A percentile compares a stretch with the other conserved stretches of the same genome.
Conservation (phyloP, 148 eudicot species). For the Nepenthes gracilis region DNA sequence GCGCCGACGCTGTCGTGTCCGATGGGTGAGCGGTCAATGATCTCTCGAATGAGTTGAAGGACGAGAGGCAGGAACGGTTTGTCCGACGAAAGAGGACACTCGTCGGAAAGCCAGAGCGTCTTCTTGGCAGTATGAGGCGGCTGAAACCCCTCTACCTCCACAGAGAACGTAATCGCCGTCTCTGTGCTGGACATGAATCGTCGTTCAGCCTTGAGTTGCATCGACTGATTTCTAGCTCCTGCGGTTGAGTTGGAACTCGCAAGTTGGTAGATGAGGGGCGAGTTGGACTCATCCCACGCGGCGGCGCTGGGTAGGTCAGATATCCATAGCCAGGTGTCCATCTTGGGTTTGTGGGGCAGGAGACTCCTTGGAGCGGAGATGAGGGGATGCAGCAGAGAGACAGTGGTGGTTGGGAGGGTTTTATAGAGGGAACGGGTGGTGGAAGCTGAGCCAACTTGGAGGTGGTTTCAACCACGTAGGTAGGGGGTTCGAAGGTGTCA, state of each 20-base stretch:
- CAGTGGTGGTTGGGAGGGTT: neutral
- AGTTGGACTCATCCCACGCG: slow-evolving; percentile 39
- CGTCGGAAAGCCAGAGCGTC: slow-evolving; percentile 57
- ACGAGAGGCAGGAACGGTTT: slow-evolving; percentile 67
- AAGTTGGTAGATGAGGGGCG: slow-evolving; percentile 35
- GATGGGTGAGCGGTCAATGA: slow-evolving; percentile 43
- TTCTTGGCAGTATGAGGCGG: slow-evolving; percentile 7
- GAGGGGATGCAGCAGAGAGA: neutral
- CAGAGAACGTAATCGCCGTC: slow-evolving; percentile 33
- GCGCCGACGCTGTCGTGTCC: slow-evolving; percentile 32
- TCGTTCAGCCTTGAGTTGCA: slow-evolving; percentile 50
- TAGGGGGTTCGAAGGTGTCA: neutral
- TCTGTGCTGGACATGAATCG: slow-evolving; percentile 20
- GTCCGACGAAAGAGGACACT: slow-evolving; percentile 42
- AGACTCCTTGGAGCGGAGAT: neutral
- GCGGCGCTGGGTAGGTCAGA: slow-evolving; percentile 50
- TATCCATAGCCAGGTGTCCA: slow-evolving; percentile 93
- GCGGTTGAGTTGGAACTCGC: slow-evolving; percentile 19
- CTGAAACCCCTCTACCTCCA: slow-evolving; percentile 27
- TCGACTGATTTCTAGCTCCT: slow-evolving; percentile 14
- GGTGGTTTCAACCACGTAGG: slow-evolving; percentile 41
- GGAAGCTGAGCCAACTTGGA: slow-evolving; percentile 40
- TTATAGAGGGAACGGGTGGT: slow-evolving; percentile 49
- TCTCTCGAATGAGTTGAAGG: slow-evolving; percentile 64
- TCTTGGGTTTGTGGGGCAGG: slow-evolving; percentile 8